Conservation (phyloP, 352 stramenopile genomes). For the Phytophthora crassamura region DNA sequence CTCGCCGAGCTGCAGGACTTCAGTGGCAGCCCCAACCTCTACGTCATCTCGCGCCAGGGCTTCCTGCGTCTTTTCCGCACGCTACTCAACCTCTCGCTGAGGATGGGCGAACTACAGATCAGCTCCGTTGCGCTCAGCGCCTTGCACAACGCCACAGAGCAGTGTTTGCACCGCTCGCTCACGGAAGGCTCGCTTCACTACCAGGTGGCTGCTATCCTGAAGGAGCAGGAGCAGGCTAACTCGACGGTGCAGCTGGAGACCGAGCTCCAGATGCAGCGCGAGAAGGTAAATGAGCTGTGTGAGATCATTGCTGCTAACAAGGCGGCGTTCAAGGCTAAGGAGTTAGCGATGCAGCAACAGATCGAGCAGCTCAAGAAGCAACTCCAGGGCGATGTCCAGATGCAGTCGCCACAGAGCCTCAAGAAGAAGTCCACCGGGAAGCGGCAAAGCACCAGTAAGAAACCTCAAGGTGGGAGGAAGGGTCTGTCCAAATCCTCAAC, state of each 20-base stretch:
- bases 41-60: constrained; percentile 70
- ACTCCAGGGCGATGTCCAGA: constrained; percentile 43
- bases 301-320: constrained; percentile 64
- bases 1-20: constrained; percentile 34
- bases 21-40: constrained; percentile 48
- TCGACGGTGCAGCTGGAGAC: constrained; percentile 44
- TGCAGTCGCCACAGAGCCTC: constrained; percentile 37
- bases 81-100: constrained; percentile 41
- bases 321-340: constrained; percentile 64
- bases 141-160: constrained; percentile 79
- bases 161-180: constrained; percentile 68
- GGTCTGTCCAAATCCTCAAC: constrained; percentile 49
- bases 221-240: constrained; percentile 50
- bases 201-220: constrained; percentile 57
- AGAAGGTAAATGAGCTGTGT: constrained; percentile 70
- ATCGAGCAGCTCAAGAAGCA: constrained; percentile 63
- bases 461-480: constrained; percentile 51
- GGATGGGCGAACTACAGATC: constrained; percentile 54
- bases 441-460: constrained; percentile 56
- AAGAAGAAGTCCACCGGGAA: constrained; percentile 61
- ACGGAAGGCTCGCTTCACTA: constrained; percentile 65
- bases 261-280: constrained; percentile 53
- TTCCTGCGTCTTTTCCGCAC: constrained; percentile 65
- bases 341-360: constrained; percentile 72
- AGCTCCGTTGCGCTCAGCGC: constrained; percentile 75